phyloP scores from a whole-genome alignment of 1,284 basidiomycete genomes.

The Malassezia sp. region DNA sequence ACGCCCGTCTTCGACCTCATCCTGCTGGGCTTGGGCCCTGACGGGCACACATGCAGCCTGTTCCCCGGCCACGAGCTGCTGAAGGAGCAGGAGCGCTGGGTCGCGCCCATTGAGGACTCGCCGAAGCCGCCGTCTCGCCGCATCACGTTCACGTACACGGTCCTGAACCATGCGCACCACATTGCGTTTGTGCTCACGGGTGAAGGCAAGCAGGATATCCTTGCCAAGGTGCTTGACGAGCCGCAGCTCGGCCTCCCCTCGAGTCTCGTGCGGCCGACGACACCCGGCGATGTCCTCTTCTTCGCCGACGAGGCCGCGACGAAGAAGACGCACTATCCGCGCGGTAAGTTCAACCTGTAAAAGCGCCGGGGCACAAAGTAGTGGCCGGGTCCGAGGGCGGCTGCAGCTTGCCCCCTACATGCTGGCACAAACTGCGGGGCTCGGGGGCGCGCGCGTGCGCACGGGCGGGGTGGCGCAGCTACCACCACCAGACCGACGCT shows the following conservation, averaged over 20 bases:
- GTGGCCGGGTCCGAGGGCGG: no score
- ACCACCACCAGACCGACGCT: no score
- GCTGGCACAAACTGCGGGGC: no score
- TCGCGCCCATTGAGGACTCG: conserved; percentile 80
- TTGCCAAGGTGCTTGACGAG: conserved; percentile 64
- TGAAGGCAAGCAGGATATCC: conserved; percentile 67
- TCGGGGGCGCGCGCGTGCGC: no score
- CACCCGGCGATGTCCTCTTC: conserved; percentile 55
- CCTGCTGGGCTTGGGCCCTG: conserved; percentile 49
- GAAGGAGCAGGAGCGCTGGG: conserved; percentile 76
- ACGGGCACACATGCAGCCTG: conserved; percentile 90
- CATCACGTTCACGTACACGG: conserved; percentile 52
- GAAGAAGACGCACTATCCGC: conserved; percentile 26
- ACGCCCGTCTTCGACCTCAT: conserved; percentile 47
- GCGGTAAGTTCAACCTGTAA: conserved; percentile 7
- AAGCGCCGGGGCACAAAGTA: no score
- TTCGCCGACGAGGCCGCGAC: conserved; percentile 39
- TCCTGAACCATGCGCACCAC: conserved; percentile 54
- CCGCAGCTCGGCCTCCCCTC: conserved; percentile 73
- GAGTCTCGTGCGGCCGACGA: conserved; percentile 64
- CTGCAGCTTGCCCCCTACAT: no score
- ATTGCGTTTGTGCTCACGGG: conserved; percentile 81
- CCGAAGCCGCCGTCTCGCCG: conserved; percentile 85
- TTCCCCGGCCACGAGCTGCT: conserved; percentile 85
- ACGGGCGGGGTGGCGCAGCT: no score